Evolutionary conservation across 2,329 filamentous ascomycete genomes (phyloP).

Genomic region (Septoria linicola): DNA sequence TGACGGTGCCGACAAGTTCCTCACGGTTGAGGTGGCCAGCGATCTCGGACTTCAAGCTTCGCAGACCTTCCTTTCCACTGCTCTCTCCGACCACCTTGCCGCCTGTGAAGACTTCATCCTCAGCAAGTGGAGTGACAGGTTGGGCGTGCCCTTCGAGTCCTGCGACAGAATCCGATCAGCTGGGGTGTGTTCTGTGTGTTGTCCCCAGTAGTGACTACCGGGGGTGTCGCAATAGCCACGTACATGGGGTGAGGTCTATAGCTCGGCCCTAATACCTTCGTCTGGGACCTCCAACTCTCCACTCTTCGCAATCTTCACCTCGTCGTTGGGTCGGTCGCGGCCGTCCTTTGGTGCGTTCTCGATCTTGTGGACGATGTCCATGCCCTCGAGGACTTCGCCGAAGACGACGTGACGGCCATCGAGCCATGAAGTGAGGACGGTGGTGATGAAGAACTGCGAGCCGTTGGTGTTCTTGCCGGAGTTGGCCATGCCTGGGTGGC

Average conservation of each 20-base stretch:
- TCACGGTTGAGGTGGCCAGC: constrained; percentile 18
- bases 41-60: constrained; percentile 17
- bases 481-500: constrained; percentile 76
- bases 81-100: constrained; percentile 14
- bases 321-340: constrained; percentile 67
- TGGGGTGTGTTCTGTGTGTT: neutral
- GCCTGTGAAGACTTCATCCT: constrained; percentile 39
- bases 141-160: constrained; percentile 47
- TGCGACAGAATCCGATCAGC: constrained; percentile 32
- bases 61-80: constrained; percentile 11
- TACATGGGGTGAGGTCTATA: constrained; percentile 55
- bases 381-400: constrained; percentile 83
- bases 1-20: constrained; percentile 25
- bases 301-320: constrained; percentile 77
- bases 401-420: constrained; percentile 85
- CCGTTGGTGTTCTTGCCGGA: constrained; percentile 82
- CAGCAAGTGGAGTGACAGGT: constrained; percentile 42
- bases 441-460: constrained; percentile 90
- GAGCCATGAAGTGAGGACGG: constrained; percentile 76
- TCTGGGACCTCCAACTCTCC: constrained; percentile 78
- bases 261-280: constrained; percentile 92
- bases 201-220: constrained; percentile 13
- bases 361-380: constrained; percentile 76
- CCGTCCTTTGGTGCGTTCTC: constrained; percentile 66
- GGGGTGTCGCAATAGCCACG: neutral